Evolutionary conservation across 495 filamentous ascomycete species (phyloP).

Genomic region (Penicillium cosmopolitanum): DNA sequence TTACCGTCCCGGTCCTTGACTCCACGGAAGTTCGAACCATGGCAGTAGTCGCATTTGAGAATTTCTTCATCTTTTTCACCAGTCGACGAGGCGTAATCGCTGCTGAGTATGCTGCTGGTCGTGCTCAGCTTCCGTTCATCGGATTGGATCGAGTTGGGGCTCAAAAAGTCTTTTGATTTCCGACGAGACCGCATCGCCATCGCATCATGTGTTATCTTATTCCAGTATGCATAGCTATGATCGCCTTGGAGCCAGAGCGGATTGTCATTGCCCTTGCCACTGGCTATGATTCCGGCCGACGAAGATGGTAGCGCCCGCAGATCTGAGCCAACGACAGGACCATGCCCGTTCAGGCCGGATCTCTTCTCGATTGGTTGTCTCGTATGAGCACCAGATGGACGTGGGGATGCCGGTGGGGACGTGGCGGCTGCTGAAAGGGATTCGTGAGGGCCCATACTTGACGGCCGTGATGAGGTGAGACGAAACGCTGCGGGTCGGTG

Average conservation of each 20-base stretch:
- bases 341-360: slow-evolving; percentile 2
- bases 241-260: slow-evolving; percentile 56
- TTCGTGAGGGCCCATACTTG: slow-evolving; percentile 29
- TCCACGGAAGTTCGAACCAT: slow-evolving; percentile 55
- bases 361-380: slow-evolving; percentile 24
- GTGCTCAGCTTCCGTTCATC: slow-evolving; percentile 38
- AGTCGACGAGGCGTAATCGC: slow-evolving; percentile 43
- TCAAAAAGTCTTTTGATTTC: slow-evolving; percentile 30
- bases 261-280: slow-evolving; percentile 37
- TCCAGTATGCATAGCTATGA: slow-evolving; percentile 58
- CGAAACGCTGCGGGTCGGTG: slow-evolving; percentile 18
- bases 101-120: slow-evolving; percentile 47
- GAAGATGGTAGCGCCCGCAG: slow-evolving; percentile 14
- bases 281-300: slow-evolving; percentile 23
- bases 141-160: slow-evolving; percentile 29
- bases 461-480: slow-evolving; percentile 27
- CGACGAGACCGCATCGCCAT: slow-evolving; percentile 39
- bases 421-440: slow-evolving; percentile 38
- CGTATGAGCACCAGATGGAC: slow-evolving; percentile 36
- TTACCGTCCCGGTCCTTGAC: slow-evolving; percentile 48
- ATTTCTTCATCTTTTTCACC: slow-evolving; percentile 48
- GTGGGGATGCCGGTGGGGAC: slow-evolving; percentile 42
- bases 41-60: slow-evolving; percentile 52
- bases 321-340: slow-evolving; percentile 4
- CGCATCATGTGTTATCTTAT: slow-evolving; percentile 50